These are phyloP conservation scores for Neohortaea acidophila DNA, from an alignment of 495 filamentous ascomycete genomes.

Conservation along the genomic window DNA sequence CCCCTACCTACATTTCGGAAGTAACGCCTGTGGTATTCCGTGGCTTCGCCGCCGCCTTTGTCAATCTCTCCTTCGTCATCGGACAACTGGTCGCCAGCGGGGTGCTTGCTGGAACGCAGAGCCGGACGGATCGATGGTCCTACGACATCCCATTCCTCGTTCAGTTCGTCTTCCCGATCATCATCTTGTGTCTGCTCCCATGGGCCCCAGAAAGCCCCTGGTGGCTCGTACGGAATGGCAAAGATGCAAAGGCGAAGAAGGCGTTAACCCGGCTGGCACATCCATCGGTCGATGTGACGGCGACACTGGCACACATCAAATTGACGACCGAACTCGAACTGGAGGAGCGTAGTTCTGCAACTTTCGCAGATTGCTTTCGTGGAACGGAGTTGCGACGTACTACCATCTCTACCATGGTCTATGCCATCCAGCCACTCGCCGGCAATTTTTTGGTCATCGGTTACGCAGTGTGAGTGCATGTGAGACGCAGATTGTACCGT, in stretches of 20 bases:
- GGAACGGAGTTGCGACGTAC: slow-evolving; percentile 24
- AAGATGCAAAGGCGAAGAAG: slow-evolving; percentile 24
- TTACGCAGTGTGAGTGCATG: too few relatives aligned
- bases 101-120: slow-evolving; percentile 29
- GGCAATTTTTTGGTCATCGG: slow-evolving; percentile 69
- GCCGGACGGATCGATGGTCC: slow-evolving; percentile 22
- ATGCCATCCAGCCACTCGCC: slow-evolving; percentile 68
- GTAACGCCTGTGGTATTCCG: slow-evolving; percentile 20
- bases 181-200: slow-evolving; percentile 22
- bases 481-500: too few relatives aligned
- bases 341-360: too few relatives aligned
- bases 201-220: slow-evolving; percentile 26
- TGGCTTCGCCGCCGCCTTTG: slow-evolving; percentile 24
- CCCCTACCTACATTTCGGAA: slow-evolving; percentile 34
- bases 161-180: slow-evolving; percentile 28
- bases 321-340: slow-evolving; percentile 24
- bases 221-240: slow-evolving; percentile 27
- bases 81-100: slow-evolving; percentile 39
- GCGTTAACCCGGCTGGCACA: slow-evolving; percentile 22
- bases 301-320: slow-evolving; percentile 26
- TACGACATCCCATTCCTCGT: slow-evolving; percentile 23
- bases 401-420: slow-evolving; percentile 34
- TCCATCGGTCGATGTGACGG: slow-evolving; percentile 24
- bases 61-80: slow-evolving; percentile 35
- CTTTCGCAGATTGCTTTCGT: too few relatives aligned